These are phyloP conservation scores for Rhizopus delemar DNA, from an alignment of 371 early-diverging fungal genomes.

Conservation along the genomic window DNA sequence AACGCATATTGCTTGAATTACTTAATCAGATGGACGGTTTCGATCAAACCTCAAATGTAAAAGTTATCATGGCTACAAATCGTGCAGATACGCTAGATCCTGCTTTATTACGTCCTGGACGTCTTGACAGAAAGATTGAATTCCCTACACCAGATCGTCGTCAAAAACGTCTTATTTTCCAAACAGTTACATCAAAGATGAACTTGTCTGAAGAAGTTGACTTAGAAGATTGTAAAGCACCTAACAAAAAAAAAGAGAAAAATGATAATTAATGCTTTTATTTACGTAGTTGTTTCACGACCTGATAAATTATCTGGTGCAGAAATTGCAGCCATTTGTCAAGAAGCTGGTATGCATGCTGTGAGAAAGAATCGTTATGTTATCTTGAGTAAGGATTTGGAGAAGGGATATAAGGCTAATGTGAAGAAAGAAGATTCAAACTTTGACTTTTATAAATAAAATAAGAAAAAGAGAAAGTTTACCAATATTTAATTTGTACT, in stretches of 20 bases:
- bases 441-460: constrained; percentile 95
- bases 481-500: too few relatives aligned
- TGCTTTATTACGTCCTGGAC: constrained; percentile 97
- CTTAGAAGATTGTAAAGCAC: constrained; percentile 86
- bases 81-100: constrained; percentile 99
- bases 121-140: constrained; percentile 99
- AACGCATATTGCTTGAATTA: constrained; percentile 98
- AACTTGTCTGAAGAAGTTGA: constrained; percentile 98
- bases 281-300: constrained; percentile 83
- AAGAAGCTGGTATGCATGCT: constrained; percentile 99
- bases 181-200: constrained; percentile 98
- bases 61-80: constrained; percentile 99
- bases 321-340: constrained; percentile 99
- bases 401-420: constrained; percentile 96
- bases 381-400: constrained; percentile 96
- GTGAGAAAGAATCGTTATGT: constrained; percentile 97
- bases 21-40: constrained; percentile 99
- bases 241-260: constrained; percentile 23
- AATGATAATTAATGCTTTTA: neutral
- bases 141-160: constrained; percentile 99
- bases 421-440: constrained; percentile 96
- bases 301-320: constrained; percentile 99
- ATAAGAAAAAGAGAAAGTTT: neutral
- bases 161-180: constrained; percentile 98
- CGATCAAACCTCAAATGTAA: constrained; percentile 98